phyloP scores from a whole-genome alignment of 805 yeast species.

The Spathaspora gorwiae region DNA sequence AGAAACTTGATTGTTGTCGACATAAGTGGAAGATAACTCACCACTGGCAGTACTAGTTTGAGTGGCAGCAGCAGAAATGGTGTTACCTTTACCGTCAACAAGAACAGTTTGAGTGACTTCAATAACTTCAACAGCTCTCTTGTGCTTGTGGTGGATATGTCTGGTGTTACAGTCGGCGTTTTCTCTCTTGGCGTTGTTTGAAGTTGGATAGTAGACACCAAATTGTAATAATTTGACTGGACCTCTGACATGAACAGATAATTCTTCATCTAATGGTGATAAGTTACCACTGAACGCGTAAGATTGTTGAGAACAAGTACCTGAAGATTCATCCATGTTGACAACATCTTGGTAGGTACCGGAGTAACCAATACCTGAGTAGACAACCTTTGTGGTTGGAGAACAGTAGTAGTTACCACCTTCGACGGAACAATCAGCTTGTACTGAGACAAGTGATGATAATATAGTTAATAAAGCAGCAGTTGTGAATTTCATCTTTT shows the following conservation, averaged over 20 bases:
- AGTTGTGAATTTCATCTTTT: slow-evolving; percentile 19
- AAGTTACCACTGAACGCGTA: slow-evolving; percentile 63
- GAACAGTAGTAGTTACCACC: slow-evolving; percentile 85
- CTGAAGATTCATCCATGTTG: slow-evolving; percentile 64
- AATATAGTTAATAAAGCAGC: slow-evolving; percentile 20
- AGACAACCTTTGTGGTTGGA: slow-evolving; percentile 60
- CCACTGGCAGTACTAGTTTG: slow-evolving; percentile 12
- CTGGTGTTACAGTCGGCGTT: slow-evolving; percentile 45
- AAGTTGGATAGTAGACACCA: slow-evolving; percentile 78
- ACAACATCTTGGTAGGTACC: slow-evolving; percentile 83
- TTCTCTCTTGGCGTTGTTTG: slow-evolving; percentile 39
- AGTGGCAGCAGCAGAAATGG: slow-evolving; percentile 17
- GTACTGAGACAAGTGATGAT: slow-evolving; percentile 15
- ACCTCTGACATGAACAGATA: slow-evolving; percentile 88
- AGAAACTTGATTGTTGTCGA: background rate
- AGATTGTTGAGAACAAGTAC: slow-evolving; percentile 62
- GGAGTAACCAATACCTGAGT: slow-evolving; percentile 73
- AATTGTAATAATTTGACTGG: slow-evolving; percentile 77
- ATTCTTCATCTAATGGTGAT: slow-evolving; percentile 81
- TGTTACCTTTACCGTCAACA: slow-evolving; percentile 57
- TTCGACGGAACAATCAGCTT: slow-evolving; percentile 40
- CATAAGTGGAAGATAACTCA: slow-evolving; percentile 19
- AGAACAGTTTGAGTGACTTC: slow-evolving; percentile 76
- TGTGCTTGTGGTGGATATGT: slow-evolving; percentile 45
- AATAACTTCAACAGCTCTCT: slow-evolving; percentile 61